Percentiles rank a stretch among this genome's conserved stretches.
Conservation (phyloP, 2,329 filamentous ascomycete genomes). For the Trichoderma brevicompactum region DNA sequence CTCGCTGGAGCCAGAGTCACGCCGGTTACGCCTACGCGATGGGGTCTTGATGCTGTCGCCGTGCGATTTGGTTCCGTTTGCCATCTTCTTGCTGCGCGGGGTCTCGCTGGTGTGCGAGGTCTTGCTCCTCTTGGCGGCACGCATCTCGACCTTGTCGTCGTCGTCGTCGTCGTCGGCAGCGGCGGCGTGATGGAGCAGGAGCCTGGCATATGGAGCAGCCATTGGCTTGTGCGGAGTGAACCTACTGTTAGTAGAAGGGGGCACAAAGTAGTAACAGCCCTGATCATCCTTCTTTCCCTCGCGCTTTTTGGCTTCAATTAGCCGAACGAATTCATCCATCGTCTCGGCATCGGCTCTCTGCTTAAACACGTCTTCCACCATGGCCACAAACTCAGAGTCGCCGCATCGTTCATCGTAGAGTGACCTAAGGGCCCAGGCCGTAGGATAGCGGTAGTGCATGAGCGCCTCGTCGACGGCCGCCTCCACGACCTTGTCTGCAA, state of each 20-base stretch:
- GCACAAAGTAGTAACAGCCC: slow-evolving; percentile 59
- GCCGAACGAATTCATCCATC: slow-evolving; percentile 54
- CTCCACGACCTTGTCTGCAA: slow-evolving; percentile 59
- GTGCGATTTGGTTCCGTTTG: slow-evolving; percentile 16
- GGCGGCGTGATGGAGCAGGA: slow-evolving; percentile 46
- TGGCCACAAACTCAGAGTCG: slow-evolving; percentile 57
- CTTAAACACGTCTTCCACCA: slow-evolving; percentile 62
- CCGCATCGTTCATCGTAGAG: slow-evolving; percentile 62
- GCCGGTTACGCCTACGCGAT: slow-evolving; percentile 42
- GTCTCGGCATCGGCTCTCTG: slow-evolving; percentile 60
- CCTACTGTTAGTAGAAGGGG: slow-evolving; percentile 49
- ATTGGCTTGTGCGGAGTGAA: slow-evolving; percentile 52
- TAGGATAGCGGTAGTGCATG: slow-evolving; percentile 61
- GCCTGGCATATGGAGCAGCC: slow-evolving; percentile 53
- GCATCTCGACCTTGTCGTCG: slow-evolving; percentile 34
- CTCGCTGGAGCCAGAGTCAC: slow-evolving; percentile 48
- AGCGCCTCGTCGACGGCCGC: slow-evolving; percentile 63
- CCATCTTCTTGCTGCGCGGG: slow-evolving; percentile 27
- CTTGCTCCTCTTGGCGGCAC: slow-evolving; percentile 46
- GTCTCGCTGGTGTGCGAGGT: slow-evolving; percentile 35
- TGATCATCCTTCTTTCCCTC: slow-evolving; percentile 59
- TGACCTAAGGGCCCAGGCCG: slow-evolving; percentile 63
- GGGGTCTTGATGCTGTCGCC: slow-evolving; percentile 41
- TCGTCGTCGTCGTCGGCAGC: slow-evolving; percentile 34
- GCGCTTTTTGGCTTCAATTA: slow-evolving; percentile 59